These are phyloP conservation scores for Phialocephala subalpina DNA, from an alignment of 2,329 filamentous ascomycete genomes.

Conservation along the genomic window DNA sequence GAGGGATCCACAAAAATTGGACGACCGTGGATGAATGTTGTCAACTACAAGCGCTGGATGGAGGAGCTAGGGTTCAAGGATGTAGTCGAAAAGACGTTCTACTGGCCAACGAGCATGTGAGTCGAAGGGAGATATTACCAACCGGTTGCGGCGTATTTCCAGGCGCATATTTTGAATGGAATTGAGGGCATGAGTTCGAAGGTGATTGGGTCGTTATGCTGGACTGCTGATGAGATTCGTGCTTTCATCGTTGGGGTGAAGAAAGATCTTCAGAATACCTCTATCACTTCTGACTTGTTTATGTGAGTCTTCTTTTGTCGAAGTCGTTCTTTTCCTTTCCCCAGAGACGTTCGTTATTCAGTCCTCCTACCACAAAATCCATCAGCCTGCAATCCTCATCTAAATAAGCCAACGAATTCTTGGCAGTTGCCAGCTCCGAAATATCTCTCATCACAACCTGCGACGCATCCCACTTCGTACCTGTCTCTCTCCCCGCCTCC, in stretches of 20 bases:
- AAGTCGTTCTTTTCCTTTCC: no score
- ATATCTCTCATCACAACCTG: background rate
- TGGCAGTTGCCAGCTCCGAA: background rate
- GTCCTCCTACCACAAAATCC: slow-evolving; percentile 10
- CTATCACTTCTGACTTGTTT: slow-evolving; percentile 24
- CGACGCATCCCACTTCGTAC: background rate
- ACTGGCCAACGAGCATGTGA: slow-evolving; percentile 40
- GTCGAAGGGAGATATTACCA: slow-evolving; percentile 39
- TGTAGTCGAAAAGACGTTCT: slow-evolving; percentile 38
- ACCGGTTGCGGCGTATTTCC: slow-evolving; percentile 33
- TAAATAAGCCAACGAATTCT: background rate
- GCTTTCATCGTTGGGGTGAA: slow-evolving; percentile 30
- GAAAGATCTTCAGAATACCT: slow-evolving; percentile 26
- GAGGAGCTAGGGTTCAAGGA: slow-evolving; percentile 38
- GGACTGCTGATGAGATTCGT: slow-evolving; percentile 41
- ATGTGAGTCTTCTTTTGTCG: slow-evolving; percentile 17
- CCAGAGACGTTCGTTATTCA: no score
- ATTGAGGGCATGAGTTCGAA: slow-evolving; percentile 33
- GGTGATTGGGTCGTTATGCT: slow-evolving; percentile 37
- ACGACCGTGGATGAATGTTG: slow-evolving; percentile 35
- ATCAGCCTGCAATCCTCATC: background rate
- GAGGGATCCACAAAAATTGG: slow-evolving; percentile 25
- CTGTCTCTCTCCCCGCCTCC: background rate
- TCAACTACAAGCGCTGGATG: slow-evolving; percentile 39
- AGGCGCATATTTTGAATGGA: slow-evolving; percentile 33